These are phyloP conservation scores for Penicillium mononematosum DNA, from an alignment of 495 filamentous ascomycete species.

Conservation along the genomic window DNA sequence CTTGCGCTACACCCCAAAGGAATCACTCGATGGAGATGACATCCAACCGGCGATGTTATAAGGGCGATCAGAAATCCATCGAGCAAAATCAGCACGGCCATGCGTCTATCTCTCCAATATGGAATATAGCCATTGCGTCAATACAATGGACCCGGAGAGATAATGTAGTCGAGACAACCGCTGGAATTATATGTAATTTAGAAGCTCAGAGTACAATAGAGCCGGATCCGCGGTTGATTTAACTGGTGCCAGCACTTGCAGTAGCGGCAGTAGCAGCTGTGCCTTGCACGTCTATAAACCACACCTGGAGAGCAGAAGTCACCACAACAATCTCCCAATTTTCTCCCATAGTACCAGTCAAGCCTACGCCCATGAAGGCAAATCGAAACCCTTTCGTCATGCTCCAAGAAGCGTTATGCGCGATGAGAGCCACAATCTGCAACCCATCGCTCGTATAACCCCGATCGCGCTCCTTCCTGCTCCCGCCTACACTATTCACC, in stretches of 20 bases:
- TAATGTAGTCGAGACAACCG: no score
- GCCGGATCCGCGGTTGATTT: no score
- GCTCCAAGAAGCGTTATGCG: slow-evolving; percentile 18
- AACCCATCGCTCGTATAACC: slow-evolving; percentile 18
- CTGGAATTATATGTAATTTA: no score
- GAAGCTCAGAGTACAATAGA: no score
- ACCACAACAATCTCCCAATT: slow-evolving; percentile 18
- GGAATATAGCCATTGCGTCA: no score
- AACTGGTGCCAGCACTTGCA: neutral
- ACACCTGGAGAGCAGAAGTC: slow-evolving; percentile 15
- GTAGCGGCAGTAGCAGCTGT: neutral
- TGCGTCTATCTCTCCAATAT: no score
- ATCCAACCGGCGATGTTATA: no score
- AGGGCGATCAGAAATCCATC: no score
- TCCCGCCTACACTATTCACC: slow-evolving; percentile 2
- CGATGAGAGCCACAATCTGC: slow-evolving; percentile 23
- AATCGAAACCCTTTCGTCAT: slow-evolving; percentile 20
- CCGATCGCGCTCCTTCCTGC: slow-evolving; percentile 13
- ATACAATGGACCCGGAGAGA: no score
- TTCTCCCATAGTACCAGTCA: slow-evolving; percentile 15
- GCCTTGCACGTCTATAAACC: slow-evolving; percentile 14
- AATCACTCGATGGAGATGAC: neutral
- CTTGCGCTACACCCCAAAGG: no score
- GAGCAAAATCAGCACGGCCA: no score
- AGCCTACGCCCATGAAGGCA: slow-evolving; percentile 14